These are phyloP conservation scores for Artemisia argyi DNA, from an alignment of 129 eudicot genomes.

Conservation along the genomic window DNA sequence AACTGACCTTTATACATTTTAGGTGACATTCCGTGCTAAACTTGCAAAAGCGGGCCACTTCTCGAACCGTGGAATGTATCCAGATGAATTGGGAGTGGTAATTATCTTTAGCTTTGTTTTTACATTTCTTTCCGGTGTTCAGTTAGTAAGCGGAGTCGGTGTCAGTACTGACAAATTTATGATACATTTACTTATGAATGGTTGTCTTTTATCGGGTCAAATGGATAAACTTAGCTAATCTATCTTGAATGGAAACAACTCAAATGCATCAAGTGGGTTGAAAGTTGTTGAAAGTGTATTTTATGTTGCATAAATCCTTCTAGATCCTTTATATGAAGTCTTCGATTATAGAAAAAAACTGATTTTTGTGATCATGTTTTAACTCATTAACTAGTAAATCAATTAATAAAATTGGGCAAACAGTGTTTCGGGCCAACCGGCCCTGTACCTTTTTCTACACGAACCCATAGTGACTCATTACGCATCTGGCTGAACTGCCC, in stretches of 20 bases:
- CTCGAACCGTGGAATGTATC: constrained; percentile 77
- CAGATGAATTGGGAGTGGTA: constrained; percentile 98
- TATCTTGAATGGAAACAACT: neutral
- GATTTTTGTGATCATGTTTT: no score
- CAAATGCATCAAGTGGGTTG: neutral
- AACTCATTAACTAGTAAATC: no score
- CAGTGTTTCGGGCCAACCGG: neutral
- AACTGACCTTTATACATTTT: constrained; percentile 1
- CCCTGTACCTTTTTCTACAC: neutral
- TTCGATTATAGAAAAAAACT: no score
- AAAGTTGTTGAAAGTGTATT: neutral
- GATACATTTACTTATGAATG: neutral
- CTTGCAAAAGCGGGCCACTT: constrained; percentile 72
- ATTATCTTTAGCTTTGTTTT: neutral
- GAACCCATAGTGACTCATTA: neutral
- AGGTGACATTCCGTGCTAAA: constrained; percentile 97
- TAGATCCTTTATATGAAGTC: no score
- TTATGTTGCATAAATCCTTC: no score
- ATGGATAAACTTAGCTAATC: neutral
- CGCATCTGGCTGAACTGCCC: neutral
- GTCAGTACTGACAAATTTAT: neutral
- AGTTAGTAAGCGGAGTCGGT: neutral
- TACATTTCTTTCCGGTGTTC: neutral
- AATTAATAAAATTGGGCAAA: no score
- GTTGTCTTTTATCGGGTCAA: neutral